A percentile compares a stretch with the other conserved stretches of the same genome.
phyloP scores from a whole-genome alignment of 108 stramenopile species.

The Bacterosira constricta region DNA sequence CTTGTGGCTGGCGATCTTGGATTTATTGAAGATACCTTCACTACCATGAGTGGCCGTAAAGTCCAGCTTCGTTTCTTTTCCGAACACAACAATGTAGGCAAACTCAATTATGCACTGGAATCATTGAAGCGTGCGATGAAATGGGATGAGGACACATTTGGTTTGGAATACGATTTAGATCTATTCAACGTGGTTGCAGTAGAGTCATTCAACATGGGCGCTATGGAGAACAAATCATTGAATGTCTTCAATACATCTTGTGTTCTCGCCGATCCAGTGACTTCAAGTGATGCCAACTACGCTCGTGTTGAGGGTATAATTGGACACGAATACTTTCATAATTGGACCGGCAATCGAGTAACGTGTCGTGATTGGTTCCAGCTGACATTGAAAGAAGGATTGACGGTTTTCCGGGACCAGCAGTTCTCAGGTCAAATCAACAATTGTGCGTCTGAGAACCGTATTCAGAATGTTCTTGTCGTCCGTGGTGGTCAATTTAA shows the following conservation, averaged over 20 bases:
- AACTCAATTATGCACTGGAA: conserved; percentile 70
- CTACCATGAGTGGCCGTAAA: conserved; percentile 59
- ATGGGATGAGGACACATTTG: conserved; percentile 80
- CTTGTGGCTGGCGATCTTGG: conserved; percentile 75
- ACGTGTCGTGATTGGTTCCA: conserved; percentile 89
- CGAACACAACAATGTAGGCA: conserved; percentile 68
- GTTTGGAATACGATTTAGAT: conserved; percentile 80
- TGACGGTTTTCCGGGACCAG: conserved; percentile 86
- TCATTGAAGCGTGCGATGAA: conserved; percentile 66
- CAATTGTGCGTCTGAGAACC: conserved; percentile 54
- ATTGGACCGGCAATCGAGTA: conserved; percentile 83
- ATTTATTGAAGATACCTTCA: conserved; percentile 53
- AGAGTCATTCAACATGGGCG: conserved; percentile 75
- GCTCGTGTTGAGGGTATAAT: conserved; percentile 72
- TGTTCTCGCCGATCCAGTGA: conserved; percentile 63
- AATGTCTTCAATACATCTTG: conserved; percentile 76
- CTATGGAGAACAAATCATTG: conserved; percentile 83
- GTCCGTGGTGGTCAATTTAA: conserved; percentile 59
- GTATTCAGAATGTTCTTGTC: conserved; percentile 59
- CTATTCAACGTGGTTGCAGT: conserved; percentile 77
- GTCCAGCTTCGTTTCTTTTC: conserved; percentile 66
- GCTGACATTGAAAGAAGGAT: conserved; percentile 82
- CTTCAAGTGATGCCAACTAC: conserved; percentile 59
- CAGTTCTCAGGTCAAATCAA: conserved; percentile 59
- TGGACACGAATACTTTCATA: conserved; percentile 85